Evolutionary conservation across 1,139 yeast species (phyloP), one percentile per base, ranked within the genome.

Genomic region (Arxiozyma heterogenica): DNA sequence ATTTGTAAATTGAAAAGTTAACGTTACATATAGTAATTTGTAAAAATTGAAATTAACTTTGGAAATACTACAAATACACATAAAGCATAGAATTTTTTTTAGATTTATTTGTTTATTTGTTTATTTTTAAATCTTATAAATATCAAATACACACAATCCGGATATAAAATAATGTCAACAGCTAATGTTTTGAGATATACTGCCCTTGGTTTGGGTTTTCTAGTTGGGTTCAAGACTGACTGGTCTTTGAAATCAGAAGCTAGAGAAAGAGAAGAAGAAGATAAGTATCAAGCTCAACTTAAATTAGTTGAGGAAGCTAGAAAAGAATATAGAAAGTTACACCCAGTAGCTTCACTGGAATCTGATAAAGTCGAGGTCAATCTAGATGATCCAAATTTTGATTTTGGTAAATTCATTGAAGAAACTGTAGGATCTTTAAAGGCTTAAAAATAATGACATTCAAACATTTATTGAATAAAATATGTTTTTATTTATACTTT

Each of bases 321-420:
- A 78, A 85, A 83, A 54, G 91, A 87, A 75, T 93, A 79, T 73
- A 90, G 89, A 64, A 85, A 81, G 71, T 74, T 83, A 68, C 78
- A 85, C 41, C 73, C 71, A 58, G 69, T 67, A 57, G n/a, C n/a
- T n/a, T 30, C 20, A 11, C 15, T 21, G 3, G 47, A 44, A 44
- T 18, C 23, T 41, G 46, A 41, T 8, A 61, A 55, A 50, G 62
- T 68, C 23, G 62, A 64, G n/a, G 75, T 87, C 63, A 84, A 89
- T 75, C 79, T 91, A 73, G 94, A 88, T 67, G 96, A 90, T 73
- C 94, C 95, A 64, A 86, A 89, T 77, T 81, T 89, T 72, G 97
- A 91, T 71, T 78, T 86, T 62, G 96, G 76, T 56, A 75, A 73
- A 55, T 77, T 75, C 49, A 74, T 78, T 57, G 65, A 77, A 63